Evolutionary conservation across 148 eudicot genomes (phyloP), one percentile per base, ranked within the genome.

Genomic region (Chenopodium suecicum): DNA sequence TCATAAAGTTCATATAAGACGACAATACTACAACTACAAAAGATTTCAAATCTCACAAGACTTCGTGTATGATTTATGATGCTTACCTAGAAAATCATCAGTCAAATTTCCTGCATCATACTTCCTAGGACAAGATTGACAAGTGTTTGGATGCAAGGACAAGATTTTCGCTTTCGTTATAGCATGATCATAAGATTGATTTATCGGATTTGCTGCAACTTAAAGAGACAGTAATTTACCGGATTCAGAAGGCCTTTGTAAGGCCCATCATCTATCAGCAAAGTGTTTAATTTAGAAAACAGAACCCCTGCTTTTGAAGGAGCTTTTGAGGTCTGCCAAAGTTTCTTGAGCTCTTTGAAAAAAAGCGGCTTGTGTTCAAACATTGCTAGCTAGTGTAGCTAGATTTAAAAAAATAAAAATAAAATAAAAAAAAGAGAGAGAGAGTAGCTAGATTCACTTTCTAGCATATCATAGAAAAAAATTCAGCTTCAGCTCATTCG

Each of bases 401-500:
- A 27, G 27, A 27, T 27, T 27, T 0, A 27, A 27, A 27, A 27
- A 27, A 27, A 27, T 0, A 27, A 27, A 27, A 23, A 23, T 0
- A 23, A 23, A 23, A 23, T 0, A 23, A 23, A 23, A 23, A 23
- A 23, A 23, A 23, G 0, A 23, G n/a, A n/a, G n/a, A n/a, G n/a
- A 23, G 27, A 27, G 27, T 27, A 27, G 27, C 27, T 0, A 27
- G 27, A 27, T 27, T 27, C 27, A 27, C 27, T 27, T 27, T 27
- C 27, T 27, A 27, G 27, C 27, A 27, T 27, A 27, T 27, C 27
- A 27, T 27, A 27, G 27, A 72, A 89, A 84, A 85, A 92, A 82
- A 75, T 82, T 90, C 65, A 78, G 85, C 82, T 78, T 89, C 84
- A 92, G 66, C 70, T 85, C 89, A 52, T 79, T 84, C 9, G 98